Percentiles rank a stretch among this genome's conserved stretches.
phyloP scores from a whole-genome alignment of 805 yeast species.

The Huiozyma sinensis region DNA sequence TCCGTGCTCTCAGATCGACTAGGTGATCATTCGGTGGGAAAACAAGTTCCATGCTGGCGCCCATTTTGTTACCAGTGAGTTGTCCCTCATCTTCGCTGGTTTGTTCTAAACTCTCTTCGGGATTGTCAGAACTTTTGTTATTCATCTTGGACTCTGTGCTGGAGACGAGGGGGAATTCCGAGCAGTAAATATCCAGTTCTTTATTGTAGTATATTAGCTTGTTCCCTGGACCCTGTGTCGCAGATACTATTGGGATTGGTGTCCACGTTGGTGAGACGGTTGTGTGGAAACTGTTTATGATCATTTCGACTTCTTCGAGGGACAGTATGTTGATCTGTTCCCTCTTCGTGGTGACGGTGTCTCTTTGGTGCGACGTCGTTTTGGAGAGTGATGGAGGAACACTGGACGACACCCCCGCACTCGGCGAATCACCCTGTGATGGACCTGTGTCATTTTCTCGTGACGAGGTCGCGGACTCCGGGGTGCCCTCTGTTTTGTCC shows the following conservation, averaged over 20 bases:
- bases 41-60: slow-evolving; percentile 4
- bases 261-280: slow-evolving; percentile 44
- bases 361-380: not conserved
- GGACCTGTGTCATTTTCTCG: not conserved
- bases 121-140: not conserved
- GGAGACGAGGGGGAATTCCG: slow-evolving; percentile 43
- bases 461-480: not conserved
- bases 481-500: not conserved
- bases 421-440: not conserved
- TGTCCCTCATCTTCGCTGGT: too few relatives aligned
- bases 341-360: not conserved
- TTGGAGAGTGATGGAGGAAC: too few relatives aligned
- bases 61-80: not conserved
- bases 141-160: slow-evolving; percentile 20
- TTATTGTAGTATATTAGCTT: slow-evolving; percentile 50
- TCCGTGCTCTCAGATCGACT: slow-evolving; percentile 22
- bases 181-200: slow-evolving; percentile 48
- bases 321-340: slow-evolving; percentile 23
- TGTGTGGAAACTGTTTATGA: slow-evolving; percentile 27
- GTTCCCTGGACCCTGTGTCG: slow-evolving; percentile 21
- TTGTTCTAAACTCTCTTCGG: too few relatives aligned
- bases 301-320: slow-evolving; percentile 30
- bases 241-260: slow-evolving; percentile 36
- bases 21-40: slow-evolving; percentile 25
- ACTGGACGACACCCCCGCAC: not conserved